Evolutionary conservation across 106 monocot genomes (phyloP).

Genomic region (Iris macrosiphon): DNA sequence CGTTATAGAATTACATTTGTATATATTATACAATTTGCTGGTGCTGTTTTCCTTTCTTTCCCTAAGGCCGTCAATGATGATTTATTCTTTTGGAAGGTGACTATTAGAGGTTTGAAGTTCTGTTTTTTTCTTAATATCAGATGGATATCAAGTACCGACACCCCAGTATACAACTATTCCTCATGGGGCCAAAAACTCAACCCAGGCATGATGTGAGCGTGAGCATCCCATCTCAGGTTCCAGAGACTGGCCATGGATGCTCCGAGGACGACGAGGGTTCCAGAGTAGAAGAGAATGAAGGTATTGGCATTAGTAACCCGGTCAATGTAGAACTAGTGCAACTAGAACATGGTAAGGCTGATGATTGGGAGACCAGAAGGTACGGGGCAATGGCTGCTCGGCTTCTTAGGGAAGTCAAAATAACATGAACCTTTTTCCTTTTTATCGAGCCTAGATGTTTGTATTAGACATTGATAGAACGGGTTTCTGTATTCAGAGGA

Average conservation of each 20-base stretch:
- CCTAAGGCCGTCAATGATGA: no score
- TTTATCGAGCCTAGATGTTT: no score
- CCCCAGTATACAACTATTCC: conserved; percentile 70
- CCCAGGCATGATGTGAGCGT: conserved; percentile 4
- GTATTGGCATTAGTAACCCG: neutral
- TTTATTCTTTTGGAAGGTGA: neutral
- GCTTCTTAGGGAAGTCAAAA: conserved; percentile 71
- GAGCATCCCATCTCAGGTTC: neutral
- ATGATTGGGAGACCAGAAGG: conserved; percentile 31
- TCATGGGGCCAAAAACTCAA: conserved; percentile 52
- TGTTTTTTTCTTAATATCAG: conserved; percentile 30
- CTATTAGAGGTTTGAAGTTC: neutral
- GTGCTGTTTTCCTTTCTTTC: neutral
- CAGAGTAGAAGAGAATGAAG: conserved; percentile 13
- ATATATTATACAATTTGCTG: neutral
- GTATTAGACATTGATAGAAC: no score
- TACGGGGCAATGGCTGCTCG: conserved; percentile 71
- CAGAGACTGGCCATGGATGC: conserved; percentile 2
- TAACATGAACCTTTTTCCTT: conserved; percentile 16
- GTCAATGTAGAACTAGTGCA: neutral
- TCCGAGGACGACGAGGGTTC: conserved; percentile 13
- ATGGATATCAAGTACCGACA: conserved; percentile 88
- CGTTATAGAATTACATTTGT: neutral
- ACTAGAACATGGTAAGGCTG: neutral
- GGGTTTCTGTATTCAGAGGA: no score